A percentile compares a stretch with the other conserved stretches of the same genome.
phyloP scores from a whole-genome alignment of 1,284 basidiomycete species.

The Marasmius oreades region DNA sequence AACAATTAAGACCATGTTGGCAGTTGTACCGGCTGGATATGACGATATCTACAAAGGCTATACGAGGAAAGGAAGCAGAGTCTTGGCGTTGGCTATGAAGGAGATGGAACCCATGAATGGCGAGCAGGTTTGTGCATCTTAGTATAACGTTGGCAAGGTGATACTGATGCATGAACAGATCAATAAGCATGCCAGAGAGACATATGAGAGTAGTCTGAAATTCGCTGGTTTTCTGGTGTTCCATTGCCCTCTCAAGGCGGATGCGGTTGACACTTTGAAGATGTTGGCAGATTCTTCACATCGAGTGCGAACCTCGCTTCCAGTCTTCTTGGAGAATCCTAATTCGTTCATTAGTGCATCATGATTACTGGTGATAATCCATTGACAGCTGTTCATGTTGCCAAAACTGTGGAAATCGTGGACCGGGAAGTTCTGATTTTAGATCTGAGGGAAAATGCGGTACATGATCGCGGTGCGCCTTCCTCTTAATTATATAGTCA shows the following conservation, averaged over 20 bases:
- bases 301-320: slow-evolving; percentile 55
- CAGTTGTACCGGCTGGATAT: slow-evolving; percentile 69
- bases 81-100: slow-evolving; percentile 86
- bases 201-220: slow-evolving; percentile 71
- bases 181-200: slow-evolving; percentile 76
- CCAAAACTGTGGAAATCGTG: slow-evolving; percentile 91
- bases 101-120: slow-evolving; percentile 65
- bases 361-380: slow-evolving; percentile 99
- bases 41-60: slow-evolving; percentile 94
- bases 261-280: slow-evolving; percentile 84
- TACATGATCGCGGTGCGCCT: slow-evolving; percentile 58
- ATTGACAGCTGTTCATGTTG: slow-evolving; percentile 91
- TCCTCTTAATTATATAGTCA: not conserved
- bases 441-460: slow-evolving; percentile 81
- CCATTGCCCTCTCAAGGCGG: slow-evolving; percentile 93
- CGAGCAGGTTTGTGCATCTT: slow-evolving; percentile 53
- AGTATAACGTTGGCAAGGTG: not conserved
- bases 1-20: slow-evolving; percentile 87
- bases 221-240: slow-evolving; percentile 96
- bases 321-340: slow-evolving; percentile 4
- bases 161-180: slow-evolving; percentile 46
- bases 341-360: slow-evolving; percentile 59
- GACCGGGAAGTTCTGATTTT: slow-evolving; percentile 91
- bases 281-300: slow-evolving; percentile 95
- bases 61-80: slow-evolving; percentile 87